These are phyloP conservation scores for Stereum hirsutum DNA, from an alignment of 1,284 basidiomycete species.

Conservation along the genomic window DNA sequence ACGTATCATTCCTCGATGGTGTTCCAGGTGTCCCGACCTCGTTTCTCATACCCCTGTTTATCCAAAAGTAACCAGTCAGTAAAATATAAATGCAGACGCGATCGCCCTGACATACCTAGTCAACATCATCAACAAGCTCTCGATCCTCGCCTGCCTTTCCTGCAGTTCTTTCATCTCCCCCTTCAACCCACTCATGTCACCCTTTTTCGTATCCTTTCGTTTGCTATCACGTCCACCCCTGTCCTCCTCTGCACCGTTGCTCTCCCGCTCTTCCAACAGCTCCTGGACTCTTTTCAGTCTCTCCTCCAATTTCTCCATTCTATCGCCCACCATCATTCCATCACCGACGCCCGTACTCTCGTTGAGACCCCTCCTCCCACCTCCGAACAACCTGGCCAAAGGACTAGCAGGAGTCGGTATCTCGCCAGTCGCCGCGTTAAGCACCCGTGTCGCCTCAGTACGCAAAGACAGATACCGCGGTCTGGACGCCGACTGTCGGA, in stretches of 20 bases:
- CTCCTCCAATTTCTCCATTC: conserved; percentile 24
- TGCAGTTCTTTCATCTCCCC: conserved; percentile 77
- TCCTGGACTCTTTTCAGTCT: conserved; percentile 45
- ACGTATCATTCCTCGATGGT: conserved; percentile 22
- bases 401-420: conserved; percentile 34
- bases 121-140: conserved; percentile 48
- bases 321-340: conserved; percentile 17
- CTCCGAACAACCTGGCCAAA: conserved; percentile 39
- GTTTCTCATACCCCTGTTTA: conserved; percentile 35
- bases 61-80: too few relatives aligned
- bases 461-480: conserved; percentile 12
- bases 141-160: conserved; percentile 75
- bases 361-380: conserved; percentile 7
- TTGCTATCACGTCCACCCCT: too few relatives aligned
- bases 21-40: conserved; percentile 19
- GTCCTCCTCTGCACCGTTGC: too few relatives aligned
- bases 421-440: conserved; percentile 17
- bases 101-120: too few relatives aligned
- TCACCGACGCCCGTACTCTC: conserved; percentile 12
- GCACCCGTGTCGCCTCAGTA: conserved; percentile 16
- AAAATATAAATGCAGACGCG: too few relatives aligned
- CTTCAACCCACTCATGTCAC: conserved; percentile 56
- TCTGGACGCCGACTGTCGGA: conserved; percentile 7
- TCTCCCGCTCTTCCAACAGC: conserved; percentile 52
- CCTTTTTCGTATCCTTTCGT: conserved; percentile 45